phyloP scores from a whole-genome alignment of 257 asterid genomes.

The Solanum okadae region DNA sequence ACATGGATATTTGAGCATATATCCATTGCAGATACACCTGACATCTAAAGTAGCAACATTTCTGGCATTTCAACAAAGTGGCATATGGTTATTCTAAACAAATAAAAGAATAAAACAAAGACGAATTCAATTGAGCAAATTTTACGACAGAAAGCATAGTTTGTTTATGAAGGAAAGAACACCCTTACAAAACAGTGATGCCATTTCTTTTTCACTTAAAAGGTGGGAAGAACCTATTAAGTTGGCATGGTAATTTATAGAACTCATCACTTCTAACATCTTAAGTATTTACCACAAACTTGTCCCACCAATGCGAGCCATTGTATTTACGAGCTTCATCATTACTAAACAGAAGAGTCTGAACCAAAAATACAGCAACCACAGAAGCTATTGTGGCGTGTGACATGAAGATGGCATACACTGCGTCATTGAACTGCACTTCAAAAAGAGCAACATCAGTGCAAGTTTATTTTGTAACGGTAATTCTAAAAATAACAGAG shows the following conservation, averaged over 20 bases:
- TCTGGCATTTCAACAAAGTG: not conserved
- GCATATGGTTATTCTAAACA: not conserved
- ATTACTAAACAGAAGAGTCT: slow-evolving; percentile 24
- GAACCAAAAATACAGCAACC: slow-evolving; percentile 27
- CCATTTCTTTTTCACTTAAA: not conserved
- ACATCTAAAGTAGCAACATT: not conserved
- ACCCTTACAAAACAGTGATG: not conserved
- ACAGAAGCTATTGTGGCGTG: slow-evolving; percentile 41
- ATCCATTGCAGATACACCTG: not conserved
- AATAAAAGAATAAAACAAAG: not conserved
- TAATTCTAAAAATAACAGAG: not conserved
- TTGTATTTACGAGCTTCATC: slow-evolving; percentile 25
- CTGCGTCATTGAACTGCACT: slow-evolving; percentile 41
- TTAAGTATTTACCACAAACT: slow-evolving; percentile 36
- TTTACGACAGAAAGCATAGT: too few species aligned
- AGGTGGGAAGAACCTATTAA: slow-evolving; percentile 19
- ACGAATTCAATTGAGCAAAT: too few species aligned
- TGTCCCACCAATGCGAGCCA: slow-evolving; percentile 46
- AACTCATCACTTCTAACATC: slow-evolving; percentile 66
- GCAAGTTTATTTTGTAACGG: not conserved
- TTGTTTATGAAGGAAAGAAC: not conserved
- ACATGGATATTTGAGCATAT: not conserved
- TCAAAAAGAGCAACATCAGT: not conserved
- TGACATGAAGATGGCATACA: slow-evolving; percentile 33
- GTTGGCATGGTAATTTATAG: slow-evolving; percentile 47